Conservation (phyloP, 139 green algal genomes). For the Nannochloris sp. region DNA sequence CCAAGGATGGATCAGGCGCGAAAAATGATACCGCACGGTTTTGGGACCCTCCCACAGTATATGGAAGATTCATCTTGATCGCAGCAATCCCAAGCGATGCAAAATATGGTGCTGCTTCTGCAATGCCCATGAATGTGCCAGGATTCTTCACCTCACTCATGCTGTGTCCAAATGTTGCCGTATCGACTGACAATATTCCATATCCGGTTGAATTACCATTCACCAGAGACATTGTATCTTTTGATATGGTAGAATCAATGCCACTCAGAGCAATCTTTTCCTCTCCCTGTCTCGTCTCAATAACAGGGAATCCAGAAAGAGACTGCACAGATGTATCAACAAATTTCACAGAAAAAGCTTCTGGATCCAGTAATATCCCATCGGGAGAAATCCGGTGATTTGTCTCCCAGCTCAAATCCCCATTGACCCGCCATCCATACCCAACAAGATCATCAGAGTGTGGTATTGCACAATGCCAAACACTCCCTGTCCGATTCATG, state of each 20-base stretch:
- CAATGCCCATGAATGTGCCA: slow-evolving; percentile 54
- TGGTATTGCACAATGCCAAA: slow-evolving; percentile 44
- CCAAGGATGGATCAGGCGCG: slow-evolving; percentile 39
- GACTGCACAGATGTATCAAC: slow-evolving; percentile 31
- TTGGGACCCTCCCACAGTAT: neutral
- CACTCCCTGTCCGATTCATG: slow-evolving; percentile 42
- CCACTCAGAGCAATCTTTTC: neutral
- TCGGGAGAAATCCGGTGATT: slow-evolving; percentile 46
- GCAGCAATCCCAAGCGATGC: slow-evolving; percentile 27
- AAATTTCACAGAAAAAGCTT: slow-evolving; percentile 19
- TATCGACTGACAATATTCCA: slow-evolving; percentile 51
- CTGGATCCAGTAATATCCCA: slow-evolving; percentile 51
- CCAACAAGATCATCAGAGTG: slow-evolving; percentile 34
- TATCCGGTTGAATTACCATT: neutral
- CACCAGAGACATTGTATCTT: neutral
- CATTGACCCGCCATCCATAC: slow-evolving; percentile 52
- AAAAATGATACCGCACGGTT: slow-evolving; percentile 38
- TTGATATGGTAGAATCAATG: slow-evolving; percentile 20
- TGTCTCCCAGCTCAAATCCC: slow-evolving; percentile 43
- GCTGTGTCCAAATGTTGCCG: slow-evolving; percentile 32
- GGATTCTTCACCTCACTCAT: slow-evolving; percentile 21
- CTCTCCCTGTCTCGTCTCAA: neutral
- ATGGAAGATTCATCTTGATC: slow-evolving; percentile 43
- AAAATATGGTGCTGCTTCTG: slow-evolving; percentile 36
- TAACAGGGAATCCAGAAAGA: slow-evolving; percentile 14